phyloP scores from a whole-genome alignment of 805 yeast species.

The Metschnikowia baotianmanensis region DNA sequence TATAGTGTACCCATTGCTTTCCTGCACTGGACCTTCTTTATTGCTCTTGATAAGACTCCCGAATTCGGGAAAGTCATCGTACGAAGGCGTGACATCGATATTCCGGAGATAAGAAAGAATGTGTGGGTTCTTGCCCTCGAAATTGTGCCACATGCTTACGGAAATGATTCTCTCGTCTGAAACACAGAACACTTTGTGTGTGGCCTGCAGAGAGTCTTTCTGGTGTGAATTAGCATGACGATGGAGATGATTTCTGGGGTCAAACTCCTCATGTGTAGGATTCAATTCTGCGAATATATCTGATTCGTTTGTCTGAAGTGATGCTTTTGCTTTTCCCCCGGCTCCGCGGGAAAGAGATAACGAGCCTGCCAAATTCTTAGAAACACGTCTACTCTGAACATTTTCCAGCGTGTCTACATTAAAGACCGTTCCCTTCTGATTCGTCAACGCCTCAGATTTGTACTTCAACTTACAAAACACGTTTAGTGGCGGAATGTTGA shows the following conservation, averaged over 20 bases:
- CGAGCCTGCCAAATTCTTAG: conserved; percentile 1
- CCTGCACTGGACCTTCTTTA: conserved; percentile 3
- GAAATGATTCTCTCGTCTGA: conserved; percentile 31
- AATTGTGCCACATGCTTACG: conserved; percentile 50
- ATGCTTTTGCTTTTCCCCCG: conserved; percentile 33
- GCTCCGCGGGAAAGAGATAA: conserved; percentile 31
- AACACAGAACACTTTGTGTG: conserved; percentile 30
- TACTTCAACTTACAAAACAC: conserved; percentile 38
- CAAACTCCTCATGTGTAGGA: conserved; percentile 23
- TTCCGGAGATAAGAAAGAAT: conserved; percentile 55
- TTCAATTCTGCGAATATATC: conserved; percentile 48
- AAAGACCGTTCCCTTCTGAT: conserved; percentile 22
- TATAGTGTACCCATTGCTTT: background rate
- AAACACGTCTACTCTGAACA: background rate
- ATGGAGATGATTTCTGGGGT: conserved; percentile 16
- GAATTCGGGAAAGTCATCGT: conserved; percentile 66
- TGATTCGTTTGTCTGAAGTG: conserved; percentile 40
- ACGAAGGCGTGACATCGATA: conserved; percentile 53
- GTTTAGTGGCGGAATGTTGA: conserved; percentile 30
- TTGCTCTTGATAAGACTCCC: conserved; percentile 35
- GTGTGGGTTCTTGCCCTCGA: conserved; percentile 65
- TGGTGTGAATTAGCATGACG: conserved; percentile 19
- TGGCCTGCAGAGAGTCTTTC: conserved; percentile 23
- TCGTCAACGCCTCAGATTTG: conserved; percentile 34
- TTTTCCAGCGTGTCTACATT: conserved; percentile 16